Base-by-base conservation (phyloP, 23 red algal species). In the Gracilaria caudata region DNA sequence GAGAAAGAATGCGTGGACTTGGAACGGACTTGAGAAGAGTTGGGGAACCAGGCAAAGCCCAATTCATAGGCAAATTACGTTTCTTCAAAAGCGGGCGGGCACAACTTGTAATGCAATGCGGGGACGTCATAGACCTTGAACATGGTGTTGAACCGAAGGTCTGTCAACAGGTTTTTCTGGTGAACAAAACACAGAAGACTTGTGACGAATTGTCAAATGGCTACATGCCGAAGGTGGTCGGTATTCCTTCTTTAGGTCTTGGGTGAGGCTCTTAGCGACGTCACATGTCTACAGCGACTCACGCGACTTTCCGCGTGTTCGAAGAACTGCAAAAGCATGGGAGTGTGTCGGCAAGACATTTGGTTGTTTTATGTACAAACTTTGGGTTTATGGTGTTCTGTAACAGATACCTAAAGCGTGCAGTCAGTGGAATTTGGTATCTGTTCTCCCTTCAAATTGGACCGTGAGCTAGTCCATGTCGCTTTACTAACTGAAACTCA, bases 401-500 rank as follows among this genome's bases (percentile, higher is more conserved):
- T 66, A 33, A 75, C 70, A 49, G 29, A 47, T 75, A 75, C 2
- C 28, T 5, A 14, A 75, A 33, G 13, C 47, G 70, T 13, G 70
- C 39, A 75, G 70, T 75, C 70, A 75, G 70, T 6, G 14, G 51
- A 36, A 51, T 8, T 25, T 66, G n/a, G 8, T 35, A 36, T 66
- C 61, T 57, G 77, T 23, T 60, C 26, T 26, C 8, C 77, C 34
- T 36, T 79, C 77, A 89, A 49, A 89, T 79, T 25, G 68, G 55
- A 72, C 23, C 57, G 72, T 89, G 85, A 61, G 68, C 73, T 37
- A 89, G 20, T 33, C 72, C 71, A 63, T 46, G 53, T 41, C 85
- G 68, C 61, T 91, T 81, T n/a, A 82, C 47, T 40, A 91, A 17
- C 39, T 81, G 78, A 91, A 93, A 86, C 38, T 93, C 90, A 16